These are phyloP conservation scores for Planoprotostelium fungivorum DNA, from an alignment of 78 protist species.

Conservation along the genomic window DNA sequence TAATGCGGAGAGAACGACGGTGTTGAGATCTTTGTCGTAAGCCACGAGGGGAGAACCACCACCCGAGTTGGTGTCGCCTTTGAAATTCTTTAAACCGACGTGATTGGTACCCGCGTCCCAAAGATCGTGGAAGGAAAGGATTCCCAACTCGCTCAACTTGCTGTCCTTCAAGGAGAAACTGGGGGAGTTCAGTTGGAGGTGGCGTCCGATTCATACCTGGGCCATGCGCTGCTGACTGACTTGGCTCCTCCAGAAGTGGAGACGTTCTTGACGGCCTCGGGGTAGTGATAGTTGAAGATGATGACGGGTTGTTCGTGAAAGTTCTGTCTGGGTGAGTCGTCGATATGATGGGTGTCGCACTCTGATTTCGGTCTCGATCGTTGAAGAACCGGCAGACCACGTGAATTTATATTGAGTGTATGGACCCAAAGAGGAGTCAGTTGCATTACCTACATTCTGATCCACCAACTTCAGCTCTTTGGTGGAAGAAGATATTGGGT, in stretches of 20 bases:
- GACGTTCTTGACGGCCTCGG: background rate
- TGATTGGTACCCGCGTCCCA: background rate
- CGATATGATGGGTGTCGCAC: background rate
- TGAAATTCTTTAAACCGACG: background rate
- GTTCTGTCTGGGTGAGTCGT: background rate
- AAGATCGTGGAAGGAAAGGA: background rate
- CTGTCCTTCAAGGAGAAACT: background rate
- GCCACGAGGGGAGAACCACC: background rate
- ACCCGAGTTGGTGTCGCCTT: background rate
- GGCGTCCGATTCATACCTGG: background rate
- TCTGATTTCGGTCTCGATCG: background rate
- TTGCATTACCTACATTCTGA: background rate
- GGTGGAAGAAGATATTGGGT: background rate
- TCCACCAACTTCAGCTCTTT: background rate
- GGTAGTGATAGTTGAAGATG: background rate
- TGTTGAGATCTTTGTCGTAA: background rate
- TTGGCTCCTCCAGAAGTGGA: background rate
- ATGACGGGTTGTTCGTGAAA: background rate
- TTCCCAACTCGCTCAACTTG: background rate
- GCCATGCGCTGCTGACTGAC: background rate
- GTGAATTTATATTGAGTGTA: background rate
- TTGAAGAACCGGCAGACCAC: background rate
- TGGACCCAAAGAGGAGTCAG: background rate
- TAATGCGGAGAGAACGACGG: background rate
- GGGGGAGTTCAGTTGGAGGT: background rate